These are phyloP conservation scores for Circinella umbellata DNA, from an alignment of 371 early-diverging fungal species.

Conservation along the genomic window DNA sequence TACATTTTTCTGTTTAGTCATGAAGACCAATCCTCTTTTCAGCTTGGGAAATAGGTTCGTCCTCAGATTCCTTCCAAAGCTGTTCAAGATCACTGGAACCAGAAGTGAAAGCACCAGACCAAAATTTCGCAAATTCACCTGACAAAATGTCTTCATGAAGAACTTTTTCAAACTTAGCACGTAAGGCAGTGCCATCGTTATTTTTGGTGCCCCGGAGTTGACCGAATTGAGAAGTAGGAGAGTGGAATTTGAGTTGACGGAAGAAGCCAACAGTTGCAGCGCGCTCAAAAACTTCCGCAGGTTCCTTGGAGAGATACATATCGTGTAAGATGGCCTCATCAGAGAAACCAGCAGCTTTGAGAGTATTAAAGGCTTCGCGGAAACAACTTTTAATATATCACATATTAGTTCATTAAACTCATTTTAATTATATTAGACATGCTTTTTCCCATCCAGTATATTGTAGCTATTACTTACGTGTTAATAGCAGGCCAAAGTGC, in stretches of 20 bases:
- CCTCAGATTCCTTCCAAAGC: conserved; percentile 30
- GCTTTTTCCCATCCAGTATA: not conserved
- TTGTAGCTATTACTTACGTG: conserved; percentile 15
- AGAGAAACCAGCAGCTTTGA: conserved; percentile 33
- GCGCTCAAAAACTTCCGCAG: conserved; percentile 34
- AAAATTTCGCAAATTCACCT: conserved; percentile 33
- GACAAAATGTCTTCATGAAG: conserved; percentile 34
- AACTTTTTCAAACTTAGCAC: conserved; percentile 30
- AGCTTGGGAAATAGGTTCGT: conserved; percentile 27
- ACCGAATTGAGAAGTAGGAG: conserved; percentile 34
- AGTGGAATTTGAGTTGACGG: conserved; percentile 34
- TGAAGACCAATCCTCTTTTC: conserved; percentile 29
- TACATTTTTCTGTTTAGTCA: conserved; percentile 13
- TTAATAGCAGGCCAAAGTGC: conserved; percentile 38
- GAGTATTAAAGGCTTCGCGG: conserved; percentile 29
- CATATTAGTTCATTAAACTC: not conserved
- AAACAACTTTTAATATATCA: conserved; percentile 17
- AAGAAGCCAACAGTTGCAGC: conserved; percentile 36
- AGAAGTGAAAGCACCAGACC: conserved; percentile 26
- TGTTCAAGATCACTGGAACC: conserved; percentile 28
- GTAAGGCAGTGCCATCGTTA: conserved; percentile 22
- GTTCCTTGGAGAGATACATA: conserved; percentile 37
- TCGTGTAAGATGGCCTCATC: conserved; percentile 35
- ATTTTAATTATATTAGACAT: not conserved
- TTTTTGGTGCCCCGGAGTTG: conserved; percentile 38